Percentiles rank a stretch among this genome's conserved stretches.
phyloP scores from a whole-genome alignment of 352 stramenopile species.

The Globisporangium cystogenes region DNA sequence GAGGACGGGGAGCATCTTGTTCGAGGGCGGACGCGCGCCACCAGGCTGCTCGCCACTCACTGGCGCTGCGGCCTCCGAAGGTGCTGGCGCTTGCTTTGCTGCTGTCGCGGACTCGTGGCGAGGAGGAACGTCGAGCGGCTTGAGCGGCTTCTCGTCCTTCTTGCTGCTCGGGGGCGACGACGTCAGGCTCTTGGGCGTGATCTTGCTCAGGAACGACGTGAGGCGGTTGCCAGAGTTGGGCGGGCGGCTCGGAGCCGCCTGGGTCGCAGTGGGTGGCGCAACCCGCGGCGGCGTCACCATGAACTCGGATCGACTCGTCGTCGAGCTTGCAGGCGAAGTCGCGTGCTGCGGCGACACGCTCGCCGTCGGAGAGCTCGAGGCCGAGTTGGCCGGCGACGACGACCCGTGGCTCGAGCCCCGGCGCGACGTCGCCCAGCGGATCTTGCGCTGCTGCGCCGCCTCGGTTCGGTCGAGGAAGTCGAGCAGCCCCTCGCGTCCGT shows the following conservation, averaged over 20 bases:
- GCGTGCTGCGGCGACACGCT: conserved; percentile 6
- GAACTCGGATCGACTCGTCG: neutral
- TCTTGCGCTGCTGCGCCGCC: conserved; percentile 19
- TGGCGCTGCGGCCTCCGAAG: neutral
- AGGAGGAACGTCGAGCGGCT: conserved; percentile 1
- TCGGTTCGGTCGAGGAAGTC: conserved; percentile 38
- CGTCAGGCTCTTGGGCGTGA: conserved; percentile 8
- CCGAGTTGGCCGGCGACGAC: conserved; percentile 21
- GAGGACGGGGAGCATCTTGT: conserved; percentile 39
- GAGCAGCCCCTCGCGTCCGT: conserved; percentile 40
- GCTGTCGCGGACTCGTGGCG: neutral
- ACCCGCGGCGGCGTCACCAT: neutral
- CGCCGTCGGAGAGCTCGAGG: conserved; percentile 14
- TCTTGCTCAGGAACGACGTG: conserved; percentile 26
- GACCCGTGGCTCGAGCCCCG: conserved; percentile 10
- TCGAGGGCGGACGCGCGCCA: neutral
- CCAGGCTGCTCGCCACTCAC: neutral
- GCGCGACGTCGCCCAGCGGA: conserved; percentile 14
- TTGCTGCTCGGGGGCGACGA: conserved; percentile 3
- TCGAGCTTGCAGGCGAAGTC: neutral
- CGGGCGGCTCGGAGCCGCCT: conserved; percentile 1
- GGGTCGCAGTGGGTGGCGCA: neutral
- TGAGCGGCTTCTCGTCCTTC: neutral
- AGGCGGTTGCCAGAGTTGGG: conserved; percentile 24
- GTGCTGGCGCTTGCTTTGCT: neutral